Evolutionary conservation across 2,329 filamentous ascomycete species (phyloP).

Genomic region (Podosphaera fusca): DNA sequence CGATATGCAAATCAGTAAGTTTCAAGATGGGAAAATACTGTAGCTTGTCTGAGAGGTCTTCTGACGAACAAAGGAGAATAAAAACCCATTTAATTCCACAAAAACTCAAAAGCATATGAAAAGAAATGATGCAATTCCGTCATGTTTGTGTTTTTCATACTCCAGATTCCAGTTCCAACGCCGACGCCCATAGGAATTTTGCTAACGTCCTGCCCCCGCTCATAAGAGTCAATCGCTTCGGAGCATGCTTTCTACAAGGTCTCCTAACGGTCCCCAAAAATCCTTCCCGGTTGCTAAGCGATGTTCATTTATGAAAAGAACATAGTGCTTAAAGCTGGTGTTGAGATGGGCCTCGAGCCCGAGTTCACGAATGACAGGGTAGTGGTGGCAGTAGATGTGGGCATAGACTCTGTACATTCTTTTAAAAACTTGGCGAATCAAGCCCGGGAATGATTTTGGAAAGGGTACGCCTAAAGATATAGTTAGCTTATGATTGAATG

Average conservation of each 20-base stretch:
- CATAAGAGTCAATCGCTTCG: constrained; percentile 39
- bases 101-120: no score
- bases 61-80: no score
- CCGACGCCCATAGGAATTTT: no score
- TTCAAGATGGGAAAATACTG: no score
- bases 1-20: no score
- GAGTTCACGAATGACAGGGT: constrained; percentile 83
- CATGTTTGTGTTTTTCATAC: no score
- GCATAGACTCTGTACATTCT: constrained; percentile 96
- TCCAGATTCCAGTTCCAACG: no score
- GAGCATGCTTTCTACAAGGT: constrained; percentile 94
- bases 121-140: no score
- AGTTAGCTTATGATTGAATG: constrained; percentile 21
- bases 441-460: constrained; percentile 69
- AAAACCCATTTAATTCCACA: no score
- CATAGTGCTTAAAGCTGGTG: constrained; percentile 98
- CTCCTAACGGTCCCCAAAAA: constrained; percentile 88
- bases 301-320: constrained; percentile 96
- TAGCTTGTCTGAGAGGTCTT: no score
- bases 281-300: constrained; percentile 78
- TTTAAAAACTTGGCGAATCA: constrained; percentile 94
- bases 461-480: constrained; percentile 54
- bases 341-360: constrained; percentile 94
- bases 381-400: constrained; percentile 99
- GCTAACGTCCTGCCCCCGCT: not conserved